A percentile compares a stretch with the other conserved stretches of the same genome.
phyloP scores from a whole-genome alignment of 345 rosid species.

The Rhodamnia argentea region DNA sequence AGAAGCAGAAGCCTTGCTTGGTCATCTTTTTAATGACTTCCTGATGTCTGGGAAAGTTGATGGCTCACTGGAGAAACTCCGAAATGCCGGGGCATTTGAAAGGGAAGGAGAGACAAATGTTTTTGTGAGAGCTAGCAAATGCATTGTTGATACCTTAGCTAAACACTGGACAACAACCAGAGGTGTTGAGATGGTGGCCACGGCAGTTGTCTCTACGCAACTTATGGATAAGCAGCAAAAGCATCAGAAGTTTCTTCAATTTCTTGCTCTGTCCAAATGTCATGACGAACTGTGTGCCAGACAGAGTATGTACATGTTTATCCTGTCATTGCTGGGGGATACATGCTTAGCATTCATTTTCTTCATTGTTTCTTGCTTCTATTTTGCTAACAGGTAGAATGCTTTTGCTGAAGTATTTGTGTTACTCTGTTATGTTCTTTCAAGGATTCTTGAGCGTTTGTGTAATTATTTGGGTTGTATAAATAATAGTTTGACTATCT shows the following conservation, averaged over 20 bases:
- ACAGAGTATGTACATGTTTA: conserved; percentile 44
- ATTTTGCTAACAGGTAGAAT: background rate
- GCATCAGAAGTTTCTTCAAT: conserved; percentile 78
- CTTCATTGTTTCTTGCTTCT: background rate
- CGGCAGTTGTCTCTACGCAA: conserved; percentile 62
- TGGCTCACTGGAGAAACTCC: conserved; percentile 56
- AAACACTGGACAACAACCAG: conserved; percentile 98
- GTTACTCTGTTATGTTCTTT: background rate
- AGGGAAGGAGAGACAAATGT: conserved; percentile 82
- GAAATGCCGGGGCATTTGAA: conserved; percentile 74
- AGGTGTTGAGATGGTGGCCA: conserved; percentile 86
- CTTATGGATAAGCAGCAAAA: conserved; percentile 84
- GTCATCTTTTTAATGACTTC: conserved; percentile 75
- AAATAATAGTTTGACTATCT: background rate
- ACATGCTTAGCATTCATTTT: background rate
- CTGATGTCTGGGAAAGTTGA: conserved; percentile 55
- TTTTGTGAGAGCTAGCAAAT: conserved; percentile 74
- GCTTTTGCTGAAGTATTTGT: background rate
- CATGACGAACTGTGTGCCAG: conserved; percentile 86
- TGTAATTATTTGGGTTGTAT: background rate
- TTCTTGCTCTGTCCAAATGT: conserved; percentile 94
- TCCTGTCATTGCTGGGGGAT: background rate
- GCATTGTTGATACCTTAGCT: conserved; percentile 84
- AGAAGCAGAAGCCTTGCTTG: conserved; percentile 84
- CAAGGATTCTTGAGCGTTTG: background rate